These are phyloP conservation scores for Ampelomyces quisqualis DNA, from an alignment of 2,329 filamentous ascomycete genomes.

Conservation along the genomic window DNA sequence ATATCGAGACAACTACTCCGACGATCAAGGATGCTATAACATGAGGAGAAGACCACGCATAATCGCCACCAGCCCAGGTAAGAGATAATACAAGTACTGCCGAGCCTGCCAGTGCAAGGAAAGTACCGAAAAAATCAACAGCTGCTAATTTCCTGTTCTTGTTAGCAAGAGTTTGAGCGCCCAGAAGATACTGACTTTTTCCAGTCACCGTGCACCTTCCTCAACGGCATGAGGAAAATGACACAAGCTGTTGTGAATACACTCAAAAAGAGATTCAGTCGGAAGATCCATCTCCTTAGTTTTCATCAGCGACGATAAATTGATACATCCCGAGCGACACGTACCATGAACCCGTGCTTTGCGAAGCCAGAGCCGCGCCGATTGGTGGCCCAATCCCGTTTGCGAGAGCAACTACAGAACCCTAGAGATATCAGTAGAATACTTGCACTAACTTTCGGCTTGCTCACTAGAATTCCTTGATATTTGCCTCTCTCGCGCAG, in stretches of 20 bases:
- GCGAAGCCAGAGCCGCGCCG: slow-evolving; percentile 28
- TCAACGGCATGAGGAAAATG: slow-evolving; percentile 42
- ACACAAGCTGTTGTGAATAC: slow-evolving; percentile 20
- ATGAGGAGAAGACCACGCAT: slow-evolving; percentile 55
- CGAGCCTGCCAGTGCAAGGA: slow-evolving; percentile 55
- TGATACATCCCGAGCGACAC: not conserved
- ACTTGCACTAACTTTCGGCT: not conserved
- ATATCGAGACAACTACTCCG: slow-evolving; percentile 51
- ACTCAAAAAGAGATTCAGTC: slow-evolving; percentile 41
- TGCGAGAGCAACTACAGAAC: slow-evolving; percentile 29
- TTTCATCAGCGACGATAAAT: not conserved
- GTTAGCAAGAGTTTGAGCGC: slow-evolving; percentile 1
- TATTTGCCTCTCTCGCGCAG: slow-evolving; percentile 44
- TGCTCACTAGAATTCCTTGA: slow-evolving; percentile 35
- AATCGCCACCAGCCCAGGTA: slow-evolving; percentile 60
- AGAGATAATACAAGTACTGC: slow-evolving; percentile 59
- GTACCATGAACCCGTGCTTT: slow-evolving; percentile 20
- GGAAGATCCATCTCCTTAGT: slow-evolving; percentile 23
- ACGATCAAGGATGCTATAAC: slow-evolving; percentile 55
- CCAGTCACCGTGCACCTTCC: slow-evolving; percentile 52
- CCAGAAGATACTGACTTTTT: slow-evolving; percentile 42
- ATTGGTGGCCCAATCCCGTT: slow-evolving; percentile 31
- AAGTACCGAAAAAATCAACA: slow-evolving; percentile 61
- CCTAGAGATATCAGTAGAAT: slow-evolving; percentile 29
- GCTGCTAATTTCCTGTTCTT: slow-evolving; percentile 26